Evolutionary conservation across 306 rosid genomes (phyloP).

Genomic region (Dalbergia oliveri): DNA sequence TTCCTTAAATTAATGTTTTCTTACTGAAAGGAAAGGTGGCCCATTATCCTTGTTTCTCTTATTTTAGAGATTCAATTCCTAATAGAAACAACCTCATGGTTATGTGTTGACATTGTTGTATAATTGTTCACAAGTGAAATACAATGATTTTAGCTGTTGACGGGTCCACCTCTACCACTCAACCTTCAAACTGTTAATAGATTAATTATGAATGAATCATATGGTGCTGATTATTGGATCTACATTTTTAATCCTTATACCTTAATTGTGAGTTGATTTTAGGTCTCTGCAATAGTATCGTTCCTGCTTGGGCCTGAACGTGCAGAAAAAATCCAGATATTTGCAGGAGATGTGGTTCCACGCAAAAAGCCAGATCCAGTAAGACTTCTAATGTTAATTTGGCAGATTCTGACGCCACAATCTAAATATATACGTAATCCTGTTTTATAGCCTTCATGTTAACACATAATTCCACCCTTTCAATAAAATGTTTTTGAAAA

Average conservation of each 20-base stretch:
- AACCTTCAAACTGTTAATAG: constrained; percentile 22
- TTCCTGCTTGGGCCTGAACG: constrained; percentile 86
- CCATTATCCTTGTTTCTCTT: constrained; percentile 19
- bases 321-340: constrained; percentile 90
- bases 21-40: constrained; percentile 20
- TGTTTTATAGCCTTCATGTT: background rate
- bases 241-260: constrained; percentile 32
- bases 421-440: constrained; percentile 2
- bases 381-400: constrained; percentile 43
- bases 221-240: constrained; percentile 16
- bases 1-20: constrained; percentile 42
- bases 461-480: too few relatives aligned
- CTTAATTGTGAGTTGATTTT: constrained; percentile 49
- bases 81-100: constrained; percentile 24
- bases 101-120: constrained; percentile 14
- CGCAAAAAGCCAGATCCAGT: constrained; percentile 99
- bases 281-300: constrained; percentile 98
- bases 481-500: too few relatives aligned
- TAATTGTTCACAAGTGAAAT: constrained; percentile 18
- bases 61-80: constrained; percentile 27
- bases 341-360: constrained; percentile 99
- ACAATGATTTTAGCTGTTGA: background rate
- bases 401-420: constrained; percentile 13
- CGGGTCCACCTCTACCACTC: background rate
- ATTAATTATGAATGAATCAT: constrained; percentile 28